Base-by-base conservation (phyloP, 192 early-diverging fungal species). In the Backusella luteola region DNA sequence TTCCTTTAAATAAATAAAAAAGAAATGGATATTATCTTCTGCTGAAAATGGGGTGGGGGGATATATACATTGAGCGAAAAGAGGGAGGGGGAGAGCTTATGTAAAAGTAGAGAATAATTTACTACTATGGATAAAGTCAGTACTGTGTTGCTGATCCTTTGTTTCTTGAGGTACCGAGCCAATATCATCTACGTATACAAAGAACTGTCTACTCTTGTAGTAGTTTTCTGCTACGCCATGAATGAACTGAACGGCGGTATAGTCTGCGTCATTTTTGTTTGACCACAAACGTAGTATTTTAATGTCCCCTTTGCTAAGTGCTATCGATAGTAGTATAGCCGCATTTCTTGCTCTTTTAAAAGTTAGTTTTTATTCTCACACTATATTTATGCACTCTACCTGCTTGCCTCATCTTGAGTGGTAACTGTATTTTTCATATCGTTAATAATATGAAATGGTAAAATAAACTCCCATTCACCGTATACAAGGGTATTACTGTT, bases 391-490 rank as follows among this genome's bases (percentile, higher is more conserved):
- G 14, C 1, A 11, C 8, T 39, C 41, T 69, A 69, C 68, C 68
- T 69, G 19, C 4, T 35, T 23, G 8, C 21, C 14, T 35, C 19
- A 34, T 8, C 70, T 34, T 17, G 41, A 34, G 44, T 29, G 29
- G 15, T 42, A 15, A 17, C 29, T 17, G 29, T 17, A 3, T 34
- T 49, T 34, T 71, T 34, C 21, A 69, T 39, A n/a, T 26, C 11
- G 0, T 11, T n/a, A 69, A 23, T 35, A 4, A 41, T 32, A 49
- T 49, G 15, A 71, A 8, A 15, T 21, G 44, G 29, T 19, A 71
- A 17, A 46, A 71, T 71, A 34, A 71, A 71, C 14, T 71, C 15
- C 70, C 70, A 71, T 34, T 71, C 26, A n/a, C 42, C 44, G 29
- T 71, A 49, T 12, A 71, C 21, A 6, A 29, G 19, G 6, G 70